Conservation (phyloP, 305 asterid species). For the Lippia alba region DNA sequence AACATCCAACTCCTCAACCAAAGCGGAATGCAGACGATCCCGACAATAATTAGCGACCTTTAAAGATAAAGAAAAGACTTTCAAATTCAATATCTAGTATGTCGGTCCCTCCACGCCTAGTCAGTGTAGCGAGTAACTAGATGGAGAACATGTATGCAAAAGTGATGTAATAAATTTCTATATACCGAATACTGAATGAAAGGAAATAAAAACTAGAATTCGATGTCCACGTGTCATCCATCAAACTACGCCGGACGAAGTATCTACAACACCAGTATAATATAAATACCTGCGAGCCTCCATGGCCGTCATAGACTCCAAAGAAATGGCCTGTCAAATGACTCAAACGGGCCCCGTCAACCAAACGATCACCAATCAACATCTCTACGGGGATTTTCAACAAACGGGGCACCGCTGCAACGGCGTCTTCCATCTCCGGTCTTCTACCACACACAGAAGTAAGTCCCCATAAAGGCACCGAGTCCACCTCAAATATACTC, state of each 20-base stretch:
- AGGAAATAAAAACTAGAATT: no score
- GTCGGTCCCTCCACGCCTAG: not conserved
- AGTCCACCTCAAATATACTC: constrained; percentile 90
- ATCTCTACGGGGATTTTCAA: constrained; percentile 64
- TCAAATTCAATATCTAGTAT: not conserved
- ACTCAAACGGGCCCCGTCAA: constrained; percentile 63
- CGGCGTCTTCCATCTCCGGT: constrained; percentile 95
- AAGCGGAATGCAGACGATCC: constrained; percentile 71
- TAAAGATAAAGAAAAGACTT: constrained; percentile 23
- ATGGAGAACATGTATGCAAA: no score
- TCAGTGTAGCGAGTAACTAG: no score
- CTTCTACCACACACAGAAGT: constrained; percentile 85
- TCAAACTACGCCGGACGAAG: no score
- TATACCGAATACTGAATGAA: no score
- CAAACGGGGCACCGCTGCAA: constrained; percentile 70
- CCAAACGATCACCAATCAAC: constrained; percentile 58
- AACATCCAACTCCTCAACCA: constrained; percentile 68
- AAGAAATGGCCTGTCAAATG: constrained; percentile 86
- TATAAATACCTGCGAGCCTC: constrained; percentile 81
- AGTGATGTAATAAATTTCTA: no score
- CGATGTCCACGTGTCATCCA: no score
- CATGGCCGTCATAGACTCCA: constrained; percentile 99
- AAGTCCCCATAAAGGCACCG: constrained; percentile 88
- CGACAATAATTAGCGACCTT: constrained; percentile 93
- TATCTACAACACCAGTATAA: no score